phyloP scores from a whole-genome alignment of 2,329 filamentous ascomycete genomes.

The Sporothrix pseudoabietina region DNA sequence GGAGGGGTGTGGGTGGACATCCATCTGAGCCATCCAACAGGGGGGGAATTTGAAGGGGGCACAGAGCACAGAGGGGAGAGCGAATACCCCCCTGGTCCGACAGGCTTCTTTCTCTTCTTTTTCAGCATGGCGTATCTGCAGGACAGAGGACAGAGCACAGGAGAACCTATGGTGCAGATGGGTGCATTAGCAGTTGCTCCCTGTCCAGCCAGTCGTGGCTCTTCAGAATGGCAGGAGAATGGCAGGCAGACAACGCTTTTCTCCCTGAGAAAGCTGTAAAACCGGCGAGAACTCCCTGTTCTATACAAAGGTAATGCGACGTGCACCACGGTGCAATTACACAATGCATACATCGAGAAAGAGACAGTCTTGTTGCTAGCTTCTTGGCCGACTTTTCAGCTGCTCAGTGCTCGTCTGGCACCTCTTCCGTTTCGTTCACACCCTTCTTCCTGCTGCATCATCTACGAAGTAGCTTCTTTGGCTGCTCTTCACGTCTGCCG shows the following conservation, averaged over 20 bases:
- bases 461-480: neutral
- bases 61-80: neutral
- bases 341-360: neutral
- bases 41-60: neutral
- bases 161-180: constrained; percentile 10
- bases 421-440: neutral
- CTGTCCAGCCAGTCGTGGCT: neutral
- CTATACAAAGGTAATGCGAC: no score
- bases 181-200: neutral
- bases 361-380: neutral
- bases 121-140: constrained; percentile 19
- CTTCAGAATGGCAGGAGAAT: neutral
- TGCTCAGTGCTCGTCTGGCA: neutral
- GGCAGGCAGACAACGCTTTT: neutral
- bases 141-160: neutral
- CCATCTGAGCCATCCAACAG: constrained; percentile 6
- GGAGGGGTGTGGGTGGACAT: constrained; percentile 22
- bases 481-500: neutral
- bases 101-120: neutral
- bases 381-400: constrained; percentile 12
- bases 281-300: neutral
- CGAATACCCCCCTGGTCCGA: neutral
- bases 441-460: constrained; percentile 2
- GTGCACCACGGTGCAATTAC: neutral
- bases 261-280: neutral